Conservation (phyloP, 805 yeast species). For the Pichia exigua region DNA sequence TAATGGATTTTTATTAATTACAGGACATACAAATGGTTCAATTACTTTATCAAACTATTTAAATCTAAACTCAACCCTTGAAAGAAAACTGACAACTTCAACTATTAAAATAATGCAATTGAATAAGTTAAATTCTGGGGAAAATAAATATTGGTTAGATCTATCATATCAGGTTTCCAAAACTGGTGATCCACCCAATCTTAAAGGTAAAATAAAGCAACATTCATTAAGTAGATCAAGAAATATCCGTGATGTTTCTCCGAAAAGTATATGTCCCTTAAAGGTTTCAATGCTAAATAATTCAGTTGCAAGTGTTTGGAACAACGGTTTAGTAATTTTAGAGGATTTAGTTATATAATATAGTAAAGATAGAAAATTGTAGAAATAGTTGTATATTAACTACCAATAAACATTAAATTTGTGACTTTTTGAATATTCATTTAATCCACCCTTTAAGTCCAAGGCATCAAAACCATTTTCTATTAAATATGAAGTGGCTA, state of each 20-base stretch:
- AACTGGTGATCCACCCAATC: slow-evolving; percentile 5
- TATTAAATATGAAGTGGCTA: slow-evolving; percentile 53
- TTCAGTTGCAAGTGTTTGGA: slow-evolving; percentile 20
- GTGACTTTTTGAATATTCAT: slow-evolving; percentile 10
- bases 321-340: slow-evolving; percentile 24
- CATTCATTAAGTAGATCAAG: not conserved
- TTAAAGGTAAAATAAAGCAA: not conserved
- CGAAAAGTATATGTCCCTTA: slow-evolving; percentile 10
- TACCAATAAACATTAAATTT: slow-evolving; percentile 19
- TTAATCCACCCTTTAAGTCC: slow-evolving; percentile 75
- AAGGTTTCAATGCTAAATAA: slow-evolving; percentile 9
- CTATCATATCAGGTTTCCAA: slow-evolving; percentile 12
- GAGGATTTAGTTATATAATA: slow-evolving; percentile 18
- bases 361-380: slow-evolving; percentile 21
- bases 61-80: slow-evolving; percentile 5
- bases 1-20: slow-evolving; percentile 5
- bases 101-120: slow-evolving; percentile 19
- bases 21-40: slow-evolving; percentile 17
- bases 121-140: slow-evolving; percentile 11
- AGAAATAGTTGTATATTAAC: slow-evolving; percentile 22
- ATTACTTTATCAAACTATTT: slow-evolving; percentile 13
- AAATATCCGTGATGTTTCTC: slow-evolving; percentile 9
- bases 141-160: slow-evolving; percentile 18
- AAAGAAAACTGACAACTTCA: slow-evolving; percentile 9
- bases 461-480: slow-evolving; percentile 45